phyloP scores from a whole-genome alignment of 306 rosid species.

The Pachyrhizus erosus region DNA sequence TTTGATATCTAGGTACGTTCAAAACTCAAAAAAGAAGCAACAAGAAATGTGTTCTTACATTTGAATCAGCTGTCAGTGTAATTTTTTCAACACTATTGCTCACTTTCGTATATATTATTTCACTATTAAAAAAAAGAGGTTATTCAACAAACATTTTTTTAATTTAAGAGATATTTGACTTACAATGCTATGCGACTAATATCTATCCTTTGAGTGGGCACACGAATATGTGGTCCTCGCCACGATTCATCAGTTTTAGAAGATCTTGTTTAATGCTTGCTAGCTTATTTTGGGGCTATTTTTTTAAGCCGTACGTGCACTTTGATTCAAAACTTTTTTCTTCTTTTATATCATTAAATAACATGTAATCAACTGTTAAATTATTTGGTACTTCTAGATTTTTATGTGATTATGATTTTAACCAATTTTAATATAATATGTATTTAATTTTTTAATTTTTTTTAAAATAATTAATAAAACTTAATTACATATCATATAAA shows the following conservation, averaged over 20 bases:
- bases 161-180: not conserved
- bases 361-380: too few relatives aligned
- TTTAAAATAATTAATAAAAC: too few relatives aligned
- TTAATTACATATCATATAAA: too few relatives aligned
- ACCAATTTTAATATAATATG: too few relatives aligned
- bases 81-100: too few relatives aligned
- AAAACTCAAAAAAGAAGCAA: too few relatives aligned
- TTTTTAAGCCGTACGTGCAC: not conserved
- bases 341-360: not conserved
- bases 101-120: too few relatives aligned
- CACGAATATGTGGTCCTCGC: constrained; percentile 20
- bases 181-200: not conserved
- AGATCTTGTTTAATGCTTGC: not conserved
- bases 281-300: constrained; percentile 4
- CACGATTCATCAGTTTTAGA: not conserved
- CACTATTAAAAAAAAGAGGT: not conserved
- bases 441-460: too few relatives aligned
- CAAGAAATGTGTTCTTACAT: not conserved
- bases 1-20: too few relatives aligned
- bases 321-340: not conserved
- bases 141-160: not conserved
- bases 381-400: too few relatives aligned
- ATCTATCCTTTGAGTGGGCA: constrained; percentile 10
- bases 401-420: too few relatives aligned
- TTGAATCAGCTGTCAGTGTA: too few relatives aligned